A percentile compares a stretch with the other conserved stretches of the same genome.
Evolutionary conservation across 2,329 filamentous ascomycete genomes (phyloP).

Genomic region (Curvularia sp.): DNA sequence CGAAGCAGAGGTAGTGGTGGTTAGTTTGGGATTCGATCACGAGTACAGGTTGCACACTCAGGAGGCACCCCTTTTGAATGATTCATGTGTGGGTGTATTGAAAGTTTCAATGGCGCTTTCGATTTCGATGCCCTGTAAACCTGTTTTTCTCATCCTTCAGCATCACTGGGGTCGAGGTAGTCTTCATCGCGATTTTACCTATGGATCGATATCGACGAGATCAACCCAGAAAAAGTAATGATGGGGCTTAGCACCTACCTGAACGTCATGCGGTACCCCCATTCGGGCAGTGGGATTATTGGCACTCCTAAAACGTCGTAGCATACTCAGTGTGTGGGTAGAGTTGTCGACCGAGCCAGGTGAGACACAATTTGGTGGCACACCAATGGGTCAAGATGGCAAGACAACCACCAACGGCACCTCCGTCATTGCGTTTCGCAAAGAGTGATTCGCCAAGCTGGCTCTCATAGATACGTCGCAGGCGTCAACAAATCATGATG

Average conservation of each 20-base stretch:
- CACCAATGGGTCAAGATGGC: conserved; percentile 4
- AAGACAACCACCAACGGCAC: neutral
- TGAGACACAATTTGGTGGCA: conserved; percentile 1
- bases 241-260: neutral
- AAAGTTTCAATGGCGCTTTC: neutral
- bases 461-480: too few species aligned
- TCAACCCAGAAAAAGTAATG: neutral
- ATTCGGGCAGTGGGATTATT: neutral
- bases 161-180: neutral
- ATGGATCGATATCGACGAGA: neutral
- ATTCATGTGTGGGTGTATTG: neutral
- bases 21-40: neutral
- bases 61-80: neutral
- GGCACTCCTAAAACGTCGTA: neutral
- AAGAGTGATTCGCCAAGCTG: neutral
- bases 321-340: neutral
- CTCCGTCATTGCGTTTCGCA: neutral
- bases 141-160: neutral
- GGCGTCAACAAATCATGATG: neutral
- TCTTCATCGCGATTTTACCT: neutral
- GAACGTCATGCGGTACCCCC: neutral
- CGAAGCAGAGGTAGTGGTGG: neutral
- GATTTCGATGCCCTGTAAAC: conserved; percentile 4
- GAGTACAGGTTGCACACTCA: neutral
- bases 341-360: neutral